These are phyloP conservation scores for Mycosarcoma maydis DNA, from an alignment of 1,284 basidiomycete genomes.

Conservation along the genomic window DNA sequence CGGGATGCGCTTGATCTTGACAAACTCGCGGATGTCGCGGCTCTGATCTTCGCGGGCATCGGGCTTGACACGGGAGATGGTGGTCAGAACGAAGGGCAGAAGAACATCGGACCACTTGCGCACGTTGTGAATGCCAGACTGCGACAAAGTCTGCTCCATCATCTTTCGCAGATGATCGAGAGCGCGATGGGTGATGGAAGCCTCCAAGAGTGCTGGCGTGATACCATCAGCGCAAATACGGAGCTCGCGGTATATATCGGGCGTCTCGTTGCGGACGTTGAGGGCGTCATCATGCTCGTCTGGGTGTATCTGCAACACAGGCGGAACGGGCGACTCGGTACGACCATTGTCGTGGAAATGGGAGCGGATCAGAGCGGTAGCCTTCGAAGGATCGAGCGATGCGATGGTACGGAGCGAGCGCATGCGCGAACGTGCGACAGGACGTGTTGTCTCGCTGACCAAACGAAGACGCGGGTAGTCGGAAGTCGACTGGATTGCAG, in stretches of 20 bases:
- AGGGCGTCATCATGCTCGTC: constrained; percentile 17
- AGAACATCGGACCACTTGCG: constrained; percentile 60
- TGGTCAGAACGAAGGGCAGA: constrained; percentile 55
- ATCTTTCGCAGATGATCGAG: constrained; percentile 56
- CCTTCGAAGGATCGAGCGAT: constrained; percentile 37
- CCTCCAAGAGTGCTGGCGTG: constrained; percentile 41
- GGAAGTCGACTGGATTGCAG: constrained; percentile 42
- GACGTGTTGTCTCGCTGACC: constrained; percentile 39
- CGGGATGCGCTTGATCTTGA: constrained; percentile 98
- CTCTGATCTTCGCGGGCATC: constrained; percentile 74
- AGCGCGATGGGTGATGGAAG: constrained; percentile 41
- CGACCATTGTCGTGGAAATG: constrained; percentile 32
- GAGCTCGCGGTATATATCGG: constrained; percentile 40
- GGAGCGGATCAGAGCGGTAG: constrained; percentile 34
- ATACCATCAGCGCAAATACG: constrained; percentile 45
- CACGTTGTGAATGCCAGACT: constrained; percentile 42
- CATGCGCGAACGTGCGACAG: constrained; percentile 31
- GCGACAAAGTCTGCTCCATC: constrained; percentile 56
- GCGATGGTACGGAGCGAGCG: constrained; percentile 45
- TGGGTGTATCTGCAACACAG: not conserved
- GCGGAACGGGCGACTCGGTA: constrained; percentile 23
- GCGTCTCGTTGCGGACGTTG: constrained; percentile 14
- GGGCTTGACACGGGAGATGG: constrained; percentile 59
- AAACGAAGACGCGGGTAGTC: constrained; percentile 47
- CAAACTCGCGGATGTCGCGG: constrained; percentile 92